Evolutionary conservation across 108 stramenopile species (phyloP).

Genomic region (Cyclotella atomus): DNA sequence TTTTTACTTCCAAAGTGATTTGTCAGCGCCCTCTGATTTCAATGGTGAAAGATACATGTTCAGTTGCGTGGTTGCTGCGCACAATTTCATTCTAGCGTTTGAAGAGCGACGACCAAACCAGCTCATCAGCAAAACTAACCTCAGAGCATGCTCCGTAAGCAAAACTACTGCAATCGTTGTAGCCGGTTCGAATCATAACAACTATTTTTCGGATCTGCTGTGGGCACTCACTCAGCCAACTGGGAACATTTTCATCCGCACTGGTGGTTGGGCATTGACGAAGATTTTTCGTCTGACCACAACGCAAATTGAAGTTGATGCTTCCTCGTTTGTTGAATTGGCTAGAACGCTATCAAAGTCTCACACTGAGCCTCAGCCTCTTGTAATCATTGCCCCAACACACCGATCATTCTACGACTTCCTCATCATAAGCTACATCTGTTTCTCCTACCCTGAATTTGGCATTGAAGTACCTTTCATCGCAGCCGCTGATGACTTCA

Average conservation of each 20-base stretch:
- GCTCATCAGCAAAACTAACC: conserved; percentile 2
- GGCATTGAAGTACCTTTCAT: conserved; percentile 76
- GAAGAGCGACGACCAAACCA: conserved; percentile 22
- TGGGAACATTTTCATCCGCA: conserved; percentile 62
- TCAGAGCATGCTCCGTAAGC: background rate
- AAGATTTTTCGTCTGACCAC: conserved; percentile 65
- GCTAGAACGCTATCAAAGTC: conserved; percentile 26
- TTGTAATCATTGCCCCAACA: conserved; percentile 79
- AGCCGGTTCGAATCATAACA: conserved; percentile 56
- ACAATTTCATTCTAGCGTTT: conserved; percentile 58
- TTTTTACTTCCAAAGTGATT: conserved; percentile 74
- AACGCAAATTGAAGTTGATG: conserved; percentile 71
- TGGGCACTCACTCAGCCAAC: conserved; percentile 86
- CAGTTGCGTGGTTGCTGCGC: conserved; percentile 72
- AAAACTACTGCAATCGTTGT: conserved; percentile 44
- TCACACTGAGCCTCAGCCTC: conserved; percentile 8
- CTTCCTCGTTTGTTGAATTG: conserved; percentile 54
- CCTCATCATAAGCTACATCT: conserved; percentile 74
- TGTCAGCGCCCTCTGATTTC: conserved; percentile 66
- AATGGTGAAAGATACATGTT: conserved; percentile 84
- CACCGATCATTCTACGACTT: conserved; percentile 91
- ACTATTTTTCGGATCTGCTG: conserved; percentile 49
- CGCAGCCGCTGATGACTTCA: conserved; percentile 80
- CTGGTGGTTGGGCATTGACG: conserved; percentile 62
- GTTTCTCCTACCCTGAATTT: conserved; percentile 87